Evolutionary conservation across 2,329 filamentous ascomycete genomes (phyloP), one percentile per base, ranked within the genome.

Genomic region (Monosporascus sp.): DNA sequence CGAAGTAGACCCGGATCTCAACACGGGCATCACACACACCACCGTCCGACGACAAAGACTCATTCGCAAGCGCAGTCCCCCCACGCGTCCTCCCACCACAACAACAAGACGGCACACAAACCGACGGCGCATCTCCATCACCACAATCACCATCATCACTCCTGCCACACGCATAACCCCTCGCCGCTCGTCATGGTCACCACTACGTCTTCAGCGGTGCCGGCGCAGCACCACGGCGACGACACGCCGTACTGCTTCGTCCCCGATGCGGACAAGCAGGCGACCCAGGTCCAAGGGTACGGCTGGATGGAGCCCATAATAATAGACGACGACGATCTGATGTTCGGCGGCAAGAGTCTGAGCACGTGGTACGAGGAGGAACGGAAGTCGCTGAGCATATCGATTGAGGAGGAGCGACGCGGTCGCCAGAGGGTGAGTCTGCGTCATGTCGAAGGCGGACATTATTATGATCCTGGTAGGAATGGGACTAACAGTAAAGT

Each of bases 301-400:
- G 65, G 64, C 46, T 83, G 80, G 80, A 75, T 80, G 57, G 73
- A 77, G 51, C 75, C 78, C 36, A 83, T 78, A 48, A 71, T 80
- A 56, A 84, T 84, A 61, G 80, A 84, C 52, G 81, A 84, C 63
- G 80, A 83, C 53, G 81, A 84, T 58, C 71, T 84, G 38, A 83
- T 76, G 66, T 84, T 84, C 60, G 80, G 80, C 52, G 81, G 81
- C 61, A 84, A 84, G 74, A 74, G 79, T 40, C 67, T 84, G 43
- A 80, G 80, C 65, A 70, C 76, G 17, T 83, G 80, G 80, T 82
- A 84, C 65, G 81, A 84, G 68, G 81, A 84, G 69, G 79, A 82
- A 57, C 73, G 78, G 43, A 69, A 73, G 49, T 69, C 74, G 19
- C 65, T 75, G 49, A 76, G 72, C 68, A 68, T 69, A 48, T 69